phyloP scores from a whole-genome alignment of 169 alveolate genomes.

The Eimeria mitis region DNA sequence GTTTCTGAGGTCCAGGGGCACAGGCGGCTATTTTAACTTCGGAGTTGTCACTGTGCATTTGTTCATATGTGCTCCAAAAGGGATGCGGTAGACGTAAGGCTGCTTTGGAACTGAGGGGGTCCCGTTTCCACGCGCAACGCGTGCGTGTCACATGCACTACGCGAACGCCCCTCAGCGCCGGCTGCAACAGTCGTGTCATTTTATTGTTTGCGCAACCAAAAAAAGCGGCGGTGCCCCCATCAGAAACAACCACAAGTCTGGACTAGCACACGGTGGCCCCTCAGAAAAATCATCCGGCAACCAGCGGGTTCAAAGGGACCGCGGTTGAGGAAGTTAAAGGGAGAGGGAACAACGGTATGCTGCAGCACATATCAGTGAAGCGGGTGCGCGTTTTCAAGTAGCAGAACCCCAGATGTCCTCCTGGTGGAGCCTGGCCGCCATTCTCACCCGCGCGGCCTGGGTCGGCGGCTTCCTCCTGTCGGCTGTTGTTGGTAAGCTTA shows the following conservation, averaged over 20 bases:
- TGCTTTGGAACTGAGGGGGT: slow-evolving; percentile 13
- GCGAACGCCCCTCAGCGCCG: background rate
- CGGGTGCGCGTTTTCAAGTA: slow-evolving; percentile 18
- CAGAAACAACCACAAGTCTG: background rate
- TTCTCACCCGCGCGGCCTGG: slow-evolving; percentile 78
- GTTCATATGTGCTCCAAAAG: slow-evolving; percentile 16
- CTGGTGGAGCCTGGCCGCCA: slow-evolving; percentile 76
- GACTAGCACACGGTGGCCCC: slow-evolving; percentile 6
- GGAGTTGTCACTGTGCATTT: background rate
- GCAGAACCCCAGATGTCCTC: slow-evolving; percentile 49
- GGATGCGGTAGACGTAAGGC: slow-evolving; percentile 32
- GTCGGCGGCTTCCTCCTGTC: slow-evolving; percentile 71
- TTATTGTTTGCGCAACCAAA: background rate
- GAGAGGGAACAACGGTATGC: slow-evolving; percentile 21
- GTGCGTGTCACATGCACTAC: slow-evolving; percentile 18
- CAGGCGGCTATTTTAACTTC: slow-evolving; percentile 1
- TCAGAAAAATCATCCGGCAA: background rate
- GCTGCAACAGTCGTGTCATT: background rate
- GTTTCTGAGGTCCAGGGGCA: background rate
- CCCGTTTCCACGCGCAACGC: slow-evolving; percentile 1
- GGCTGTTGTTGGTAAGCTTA: slow-evolving; percentile 35
- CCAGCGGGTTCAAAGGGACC: background rate
- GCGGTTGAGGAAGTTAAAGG: background rate
- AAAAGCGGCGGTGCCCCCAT: background rate
- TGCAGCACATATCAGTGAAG: background rate